Evolutionary conservation across 1,284 basidiomycete species (phyloP).

Genomic region (Apiotrichum siamense): DNA sequence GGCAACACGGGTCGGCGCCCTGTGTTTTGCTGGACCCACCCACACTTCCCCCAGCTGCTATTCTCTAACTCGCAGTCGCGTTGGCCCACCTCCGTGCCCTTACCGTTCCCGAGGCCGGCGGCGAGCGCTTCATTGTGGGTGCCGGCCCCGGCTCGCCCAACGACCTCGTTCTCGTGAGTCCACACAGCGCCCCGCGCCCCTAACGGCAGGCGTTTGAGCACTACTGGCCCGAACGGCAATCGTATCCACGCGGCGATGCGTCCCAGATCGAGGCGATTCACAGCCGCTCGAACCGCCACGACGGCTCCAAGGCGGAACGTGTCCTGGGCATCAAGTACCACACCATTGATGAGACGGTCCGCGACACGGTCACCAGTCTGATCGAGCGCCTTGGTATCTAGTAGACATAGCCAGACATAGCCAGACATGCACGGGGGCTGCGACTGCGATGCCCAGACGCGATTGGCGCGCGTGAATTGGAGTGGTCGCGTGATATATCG

Average conservation of each 20-base stretch:
- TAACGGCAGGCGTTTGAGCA: constrained; percentile 22
- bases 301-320: constrained; percentile 32
- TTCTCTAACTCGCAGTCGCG: constrained; percentile 49
- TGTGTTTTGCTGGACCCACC: no score
- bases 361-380: constrained; percentile 36
- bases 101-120: constrained; percentile 55
- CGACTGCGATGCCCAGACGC: no score
- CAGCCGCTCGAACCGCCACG: constrained; percentile 19
- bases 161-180: constrained; percentile 30
- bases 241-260: constrained; percentile 35
- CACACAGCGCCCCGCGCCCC: background rate
- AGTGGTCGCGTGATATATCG: no score
- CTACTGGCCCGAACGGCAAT: constrained; percentile 28
- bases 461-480: no score
- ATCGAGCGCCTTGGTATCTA: constrained; percentile 10
- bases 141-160: constrained; percentile 42
- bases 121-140: constrained; percentile 56
- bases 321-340: constrained; percentile 39
- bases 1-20: no score
- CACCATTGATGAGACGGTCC: constrained; percentile 24
- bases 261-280: constrained; percentile 22
- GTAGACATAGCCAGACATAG: background rate
- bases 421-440: no score
- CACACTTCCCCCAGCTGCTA: background rate
- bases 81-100: constrained; percentile 57